Evolutionary conservation across 1,284 basidiomycete genomes (phyloP), one percentile per base, ranked within the genome.

Genomic region (Cystobasidium slooffiae): DNA sequence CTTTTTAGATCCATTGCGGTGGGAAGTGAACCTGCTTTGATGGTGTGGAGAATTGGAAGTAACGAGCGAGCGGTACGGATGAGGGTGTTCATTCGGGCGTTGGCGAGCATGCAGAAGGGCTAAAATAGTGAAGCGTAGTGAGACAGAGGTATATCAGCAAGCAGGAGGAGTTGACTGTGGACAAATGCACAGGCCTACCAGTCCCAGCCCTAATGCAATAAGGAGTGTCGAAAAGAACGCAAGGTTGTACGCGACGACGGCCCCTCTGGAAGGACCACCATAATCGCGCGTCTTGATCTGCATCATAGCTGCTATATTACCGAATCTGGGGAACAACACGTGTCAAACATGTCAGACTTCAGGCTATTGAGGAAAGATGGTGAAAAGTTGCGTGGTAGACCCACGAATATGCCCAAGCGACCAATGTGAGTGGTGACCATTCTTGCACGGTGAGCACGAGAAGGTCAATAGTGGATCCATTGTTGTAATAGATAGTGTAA

Each of bases 291-390:
- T 47, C 22, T 41, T 44, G n/a, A 63, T 24, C 41, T 63, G 61
- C 61, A 63, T 63, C 61, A 63, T 63, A 8, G 43, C 61, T 46
- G 61, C 61, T 12, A 63, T 63, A 22, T 46, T 63, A 6, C 61
- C 61, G 46, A 63, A 24, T 18, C 44, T 63, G 58, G 53, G 22
- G 12, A 37, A 56, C 46, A 49, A 49, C n/a, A 49, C 14, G 14
- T 49, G 46, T 14, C 6, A 49, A 49, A n/a, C 46, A 31, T 31
- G 31, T 31, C 31, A 31, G 31, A 6, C 46, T 49, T 56, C 16
- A 18, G 1, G 53, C 12, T 16, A 37, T 20, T 12, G 31, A 12
- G 12, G 8, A 56, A 16, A 18, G 31, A 12, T 20, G 31, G 12
- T 18, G 12, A 12, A 14, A 37, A 56, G 22, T 12, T 12, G 20